phyloP scores from a whole-genome alignment of 2,329 filamentous ascomycete genomes.

The Botrytis hyacinthi region DNA sequence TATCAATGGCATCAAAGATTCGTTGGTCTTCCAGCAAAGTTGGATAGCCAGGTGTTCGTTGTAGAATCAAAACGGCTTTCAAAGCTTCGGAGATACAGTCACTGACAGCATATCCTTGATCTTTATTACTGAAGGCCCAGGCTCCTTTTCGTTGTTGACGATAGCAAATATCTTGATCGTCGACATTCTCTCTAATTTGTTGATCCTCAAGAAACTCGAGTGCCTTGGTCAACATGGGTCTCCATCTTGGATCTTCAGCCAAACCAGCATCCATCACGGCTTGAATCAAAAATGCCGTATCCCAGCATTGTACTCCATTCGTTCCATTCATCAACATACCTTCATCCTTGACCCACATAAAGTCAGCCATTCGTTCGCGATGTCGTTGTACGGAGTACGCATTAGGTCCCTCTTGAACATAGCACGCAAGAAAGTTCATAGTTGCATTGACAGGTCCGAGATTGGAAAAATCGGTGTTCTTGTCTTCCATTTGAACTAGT shows the following conservation, averaged over 20 bases:
- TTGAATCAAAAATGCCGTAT: slow-evolving; percentile 88
- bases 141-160: slow-evolving; percentile 88
- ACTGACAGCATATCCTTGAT: slow-evolving; percentile 91
- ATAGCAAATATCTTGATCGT: slow-evolving; percentile 69
- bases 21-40: slow-evolving; percentile 71
- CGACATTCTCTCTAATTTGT: slow-evolving; percentile 80
- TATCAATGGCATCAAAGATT: slow-evolving; percentile 85
- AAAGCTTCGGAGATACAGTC: slow-evolving; percentile 92
- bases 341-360: slow-evolving; percentile 86
- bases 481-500: slow-evolving; percentile 85
- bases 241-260: slow-evolving; percentile 73
- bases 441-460: slow-evolving; percentile 87
- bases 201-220: slow-evolving; percentile 85
- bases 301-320: slow-evolving; percentile 97
- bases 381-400: slow-evolving; percentile 71
- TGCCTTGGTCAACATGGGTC: slow-evolving; percentile 77
- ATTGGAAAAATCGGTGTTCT: slow-evolving; percentile 83
- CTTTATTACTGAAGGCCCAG: slow-evolving; percentile 92
- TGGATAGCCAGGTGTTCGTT: slow-evolving; percentile 74
- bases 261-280: slow-evolving; percentile 76
- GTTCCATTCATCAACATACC: slow-evolving; percentile 95
- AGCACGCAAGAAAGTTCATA: slow-evolving; percentile 87
- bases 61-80: slow-evolving; percentile 81
- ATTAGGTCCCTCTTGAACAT: slow-evolving; percentile 77
- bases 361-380: slow-evolving; percentile 78